Percentiles rank a stretch among this genome's conserved stretches.
These are phyloP conservation scores for Tuber indicum DNA, from an alignment of 495 filamentous ascomycete genomes.

Conservation along the genomic window DNA sequence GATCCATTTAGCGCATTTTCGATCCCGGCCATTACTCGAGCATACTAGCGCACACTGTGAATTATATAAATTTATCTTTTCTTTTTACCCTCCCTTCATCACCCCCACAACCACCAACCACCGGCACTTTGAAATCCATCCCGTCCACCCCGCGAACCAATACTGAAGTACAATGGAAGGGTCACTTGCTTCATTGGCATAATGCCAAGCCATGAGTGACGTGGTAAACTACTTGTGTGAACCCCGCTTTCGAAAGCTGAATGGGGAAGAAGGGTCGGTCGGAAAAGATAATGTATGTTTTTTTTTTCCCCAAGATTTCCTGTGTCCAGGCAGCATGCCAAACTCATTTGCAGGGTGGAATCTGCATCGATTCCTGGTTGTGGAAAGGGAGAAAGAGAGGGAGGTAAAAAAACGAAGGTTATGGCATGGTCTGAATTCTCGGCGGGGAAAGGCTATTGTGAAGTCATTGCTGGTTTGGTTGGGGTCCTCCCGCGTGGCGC, in stretches of 20 bases:
- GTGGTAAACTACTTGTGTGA: neutral
- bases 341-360: neutral
- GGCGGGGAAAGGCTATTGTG: too few species aligned
- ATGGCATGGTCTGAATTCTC: too few species aligned
- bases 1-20: neutral
- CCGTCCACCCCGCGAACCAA: neutral
- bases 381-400: neutral
- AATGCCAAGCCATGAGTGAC: neutral
- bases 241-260: neutral
- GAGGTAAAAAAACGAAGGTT: too few species aligned
- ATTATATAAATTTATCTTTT: too few species aligned
- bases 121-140: neutral
- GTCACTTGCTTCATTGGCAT: neutral
- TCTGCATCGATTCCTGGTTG: neutral
- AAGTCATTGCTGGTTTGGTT: neutral
- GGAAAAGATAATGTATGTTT: neutral
- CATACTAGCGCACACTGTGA: too few species aligned
- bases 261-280: neutral
- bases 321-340: neutral
- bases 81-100: too few species aligned
- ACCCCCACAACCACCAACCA: neutral
- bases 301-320: neutral
- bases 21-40: neutral
- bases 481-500: neutral
- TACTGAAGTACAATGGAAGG: neutral